Conservation (phyloP, 139 green algal species). For the Tetraselmis striata region DNA sequence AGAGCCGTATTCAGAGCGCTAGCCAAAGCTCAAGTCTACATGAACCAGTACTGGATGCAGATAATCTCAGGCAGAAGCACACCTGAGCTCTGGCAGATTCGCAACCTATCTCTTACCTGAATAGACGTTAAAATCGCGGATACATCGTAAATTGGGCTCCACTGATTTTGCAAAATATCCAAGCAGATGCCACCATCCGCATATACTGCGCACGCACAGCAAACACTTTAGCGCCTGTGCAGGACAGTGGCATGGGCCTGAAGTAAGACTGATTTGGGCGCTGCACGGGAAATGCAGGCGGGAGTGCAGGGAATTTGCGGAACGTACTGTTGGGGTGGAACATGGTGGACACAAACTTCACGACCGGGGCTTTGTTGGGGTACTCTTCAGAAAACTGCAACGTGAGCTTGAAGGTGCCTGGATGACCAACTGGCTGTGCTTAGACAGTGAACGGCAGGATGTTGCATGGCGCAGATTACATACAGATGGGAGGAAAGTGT, state of each 20-base stretch:
- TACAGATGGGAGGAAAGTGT: too few species aligned
- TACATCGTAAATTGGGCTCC: conserved; percentile 98
- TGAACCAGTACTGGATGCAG: too few species aligned
- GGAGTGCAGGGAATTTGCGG: neutral
- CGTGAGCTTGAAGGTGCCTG: conserved; percentile 91
- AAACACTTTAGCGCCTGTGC: too few species aligned
- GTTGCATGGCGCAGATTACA: too few species aligned
- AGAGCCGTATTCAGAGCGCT: neutral
- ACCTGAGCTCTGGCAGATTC: neutral
- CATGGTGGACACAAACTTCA: conserved; percentile 91
- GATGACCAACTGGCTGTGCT: too few species aligned
- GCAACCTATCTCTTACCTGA: conserved; percentile 40
- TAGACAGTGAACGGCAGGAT: too few species aligned
- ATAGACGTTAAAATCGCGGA: conserved; percentile 94
- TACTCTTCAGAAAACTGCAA: conserved; percentile 97
- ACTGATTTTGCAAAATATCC: conserved; percentile 98
- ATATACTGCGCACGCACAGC: conserved; percentile 66
- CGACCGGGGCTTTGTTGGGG: conserved; percentile 91
- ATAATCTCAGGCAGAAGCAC: conserved; percentile 1
- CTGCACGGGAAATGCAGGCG: neutral
- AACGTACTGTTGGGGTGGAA: conserved; percentile 94
- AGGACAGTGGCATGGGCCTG: too few species aligned
- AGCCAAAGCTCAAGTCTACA: neutral
- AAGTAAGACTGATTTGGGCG: too few species aligned
- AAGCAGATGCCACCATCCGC: conserved; percentile 93